Conservation (phyloP, 2,329 filamentous ascomycete genomes). For the Pseudogymnoascus sp. region DNA sequence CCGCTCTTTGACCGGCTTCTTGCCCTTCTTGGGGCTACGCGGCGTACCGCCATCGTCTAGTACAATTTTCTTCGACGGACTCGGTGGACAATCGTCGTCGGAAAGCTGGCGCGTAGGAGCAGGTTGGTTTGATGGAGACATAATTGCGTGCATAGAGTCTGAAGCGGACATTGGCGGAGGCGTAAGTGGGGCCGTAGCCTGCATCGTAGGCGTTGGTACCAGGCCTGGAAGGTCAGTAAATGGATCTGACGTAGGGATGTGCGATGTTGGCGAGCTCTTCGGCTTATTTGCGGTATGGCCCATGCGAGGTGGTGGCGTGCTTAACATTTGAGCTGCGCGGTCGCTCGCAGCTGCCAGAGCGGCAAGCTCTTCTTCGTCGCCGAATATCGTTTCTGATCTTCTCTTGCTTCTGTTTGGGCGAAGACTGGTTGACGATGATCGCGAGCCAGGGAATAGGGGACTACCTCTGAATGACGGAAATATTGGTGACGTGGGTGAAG, state of each 20-base stretch:
- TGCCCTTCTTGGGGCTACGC: slow-evolving; percentile 9
- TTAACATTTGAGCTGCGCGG: background rate
- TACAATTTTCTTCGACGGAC: background rate
- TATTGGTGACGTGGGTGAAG: slow-evolving; percentile 4
- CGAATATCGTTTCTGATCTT: background rate
- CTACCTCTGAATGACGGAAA: background rate
- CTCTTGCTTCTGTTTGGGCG: background rate
- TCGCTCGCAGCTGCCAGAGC: background rate
- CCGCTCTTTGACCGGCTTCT: background rate
- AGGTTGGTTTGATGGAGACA: slow-evolving; percentile 12
- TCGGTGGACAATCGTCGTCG: background rate
- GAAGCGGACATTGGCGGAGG: slow-evolving; percentile 1
- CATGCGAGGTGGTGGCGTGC: background rate
- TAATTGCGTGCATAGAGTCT: slow-evolving; percentile 7
- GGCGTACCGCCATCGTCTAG: slow-evolving; percentile 12
- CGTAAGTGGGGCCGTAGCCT: background rate
- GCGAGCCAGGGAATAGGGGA: background rate
- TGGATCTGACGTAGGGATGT: background rate
- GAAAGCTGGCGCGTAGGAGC: background rate
- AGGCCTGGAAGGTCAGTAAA: background rate
- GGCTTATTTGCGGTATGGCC: background rate
- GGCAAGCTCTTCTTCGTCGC: background rate
- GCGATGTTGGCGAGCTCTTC: background rate
- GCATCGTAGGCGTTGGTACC: background rate
- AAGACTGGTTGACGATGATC: background rate